phyloP scores from a whole-genome alignment of 495 filamentous ascomycete species.

The Penicillium subrubescens region DNA sequence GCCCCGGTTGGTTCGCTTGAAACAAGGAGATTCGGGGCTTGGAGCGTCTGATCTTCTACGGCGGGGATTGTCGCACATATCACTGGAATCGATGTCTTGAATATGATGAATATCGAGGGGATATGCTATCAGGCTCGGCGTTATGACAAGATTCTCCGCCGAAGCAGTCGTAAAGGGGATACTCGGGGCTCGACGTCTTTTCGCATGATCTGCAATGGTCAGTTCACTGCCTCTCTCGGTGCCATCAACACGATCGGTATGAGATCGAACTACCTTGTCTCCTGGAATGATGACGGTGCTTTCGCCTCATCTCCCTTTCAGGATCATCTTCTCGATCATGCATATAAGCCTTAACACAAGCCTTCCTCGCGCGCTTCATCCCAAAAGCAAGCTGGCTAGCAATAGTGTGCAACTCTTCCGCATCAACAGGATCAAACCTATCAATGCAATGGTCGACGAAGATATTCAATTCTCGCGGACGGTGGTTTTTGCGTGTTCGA shows the following conservation, averaged over 20 bases:
- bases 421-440: constrained; percentile 9
- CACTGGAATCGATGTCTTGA: background rate
- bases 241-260: background rate
- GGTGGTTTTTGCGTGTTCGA: constrained; percentile 22
- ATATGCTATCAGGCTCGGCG: background rate
- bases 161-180: background rate
- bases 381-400: constrained; percentile 21
- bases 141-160: background rate
- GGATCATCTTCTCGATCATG: background rate
- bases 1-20: no score
- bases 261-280: background rate
- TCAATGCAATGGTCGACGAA: constrained; percentile 34
- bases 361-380: constrained; percentile 31
- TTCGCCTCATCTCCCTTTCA: background rate
- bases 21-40: background rate
- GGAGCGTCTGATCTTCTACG: constrained; percentile 1
- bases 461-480: constrained; percentile 22
- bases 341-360: constrained; percentile 20
- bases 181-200: background rate
- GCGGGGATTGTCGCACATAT: background rate
- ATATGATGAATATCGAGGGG: background rate
- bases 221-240: background rate
- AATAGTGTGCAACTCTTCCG: constrained; percentile 9
- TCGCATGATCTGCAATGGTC: background rate
- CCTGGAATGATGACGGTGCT: background rate